Conservation (phyloP, 805 yeast genomes). For the Myxozyma neglecta region DNA sequence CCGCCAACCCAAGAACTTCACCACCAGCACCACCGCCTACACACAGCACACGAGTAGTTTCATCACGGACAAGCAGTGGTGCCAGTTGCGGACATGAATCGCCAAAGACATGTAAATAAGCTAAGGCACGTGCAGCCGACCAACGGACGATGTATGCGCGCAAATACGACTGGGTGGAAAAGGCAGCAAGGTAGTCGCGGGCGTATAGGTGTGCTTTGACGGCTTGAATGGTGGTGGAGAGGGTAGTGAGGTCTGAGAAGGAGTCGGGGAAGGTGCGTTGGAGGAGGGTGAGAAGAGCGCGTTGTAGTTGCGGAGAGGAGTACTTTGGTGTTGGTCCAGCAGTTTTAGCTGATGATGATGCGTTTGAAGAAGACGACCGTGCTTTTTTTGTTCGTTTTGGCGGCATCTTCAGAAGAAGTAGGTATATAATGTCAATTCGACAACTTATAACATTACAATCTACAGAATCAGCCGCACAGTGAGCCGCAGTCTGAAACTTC, state of each 20-base stretch:
- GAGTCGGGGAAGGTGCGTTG: conserved; percentile 17
- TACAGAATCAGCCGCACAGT: no score
- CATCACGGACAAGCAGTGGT: not conserved
- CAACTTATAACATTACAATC: no score
- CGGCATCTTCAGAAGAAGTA: conserved; percentile 6
- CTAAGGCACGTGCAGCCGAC: conserved; percentile 80
- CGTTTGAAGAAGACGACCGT: not conserved
- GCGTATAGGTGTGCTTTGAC: conserved; percentile 71
- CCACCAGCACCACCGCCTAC: conserved; percentile 93
- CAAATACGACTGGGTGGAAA: conserved; percentile 55
- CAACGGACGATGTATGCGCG: conserved; percentile 80
- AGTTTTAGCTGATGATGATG: not conserved
- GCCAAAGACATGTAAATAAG: conserved; percentile 67
- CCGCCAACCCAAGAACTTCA: conserved; percentile 64
- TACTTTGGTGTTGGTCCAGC: not conserved
- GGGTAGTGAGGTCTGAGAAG: conserved; percentile 19
- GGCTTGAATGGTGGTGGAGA: conserved; percentile 47
- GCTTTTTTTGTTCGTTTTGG: not conserved
- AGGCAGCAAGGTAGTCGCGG: conserved; percentile 70
- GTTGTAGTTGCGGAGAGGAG: conserved; percentile 15
- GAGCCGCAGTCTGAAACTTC: no score
- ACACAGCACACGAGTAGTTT: conserved; percentile 48
- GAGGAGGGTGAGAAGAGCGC: conserved; percentile 15
- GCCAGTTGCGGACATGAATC: conserved; percentile 23
- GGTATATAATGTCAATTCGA: no score